Base-by-base conservation (phyloP, 441 rosid genomes). In the Omphalea diandra region DNA sequence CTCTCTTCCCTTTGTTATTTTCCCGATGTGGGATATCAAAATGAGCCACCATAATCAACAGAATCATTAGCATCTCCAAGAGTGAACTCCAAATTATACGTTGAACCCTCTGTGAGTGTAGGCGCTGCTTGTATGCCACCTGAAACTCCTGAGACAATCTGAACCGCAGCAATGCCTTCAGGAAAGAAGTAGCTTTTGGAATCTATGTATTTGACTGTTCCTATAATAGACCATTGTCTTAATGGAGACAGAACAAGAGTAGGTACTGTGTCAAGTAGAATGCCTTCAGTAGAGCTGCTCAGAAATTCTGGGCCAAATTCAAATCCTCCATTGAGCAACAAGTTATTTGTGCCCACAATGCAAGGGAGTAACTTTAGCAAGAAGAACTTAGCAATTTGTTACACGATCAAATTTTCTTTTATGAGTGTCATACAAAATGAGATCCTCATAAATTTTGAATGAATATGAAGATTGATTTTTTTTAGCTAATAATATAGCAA, bases 221-320 rank as follows among this genome's bases (percentile, higher is more conserved):
- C 90, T 49, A 73, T 63, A 26, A 89, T 74, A 33, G 88, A 69
- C 87, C 90, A 86, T 36, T 81, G 77, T 63, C 61, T 68, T 71
- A 86, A 64, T 49, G 91, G 65, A 38, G 90, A 89, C 31, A 80
- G 85, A 72, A 73, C 75, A 40, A 80, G 81, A 69, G 85, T 84
- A 52, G 75, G 79, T 41, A 75, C 85, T 26, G 73, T 33, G 14
- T 85, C 83, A 24, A 85, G 83, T 50, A 87, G 79, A 68, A 83
- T 60, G 69, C 95, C 87, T 27, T 76, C 74, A 18, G n/a, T n/a
- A n/a, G n/a, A n/a, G 77, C 75, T 81, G 26, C 78, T 64, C 67
- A 74, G 70, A 67, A 87, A 87, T n/a, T 77, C 83, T 7, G 88
- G 87, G 40, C 92, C 90, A 24, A 74, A 50, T 80, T 87, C 91